A percentile compares a stretch with the other conserved stretches of the same genome.
Evolutionary conservation across 345 rosid species (phyloP).

Genomic region (Eucalyptus marginata): DNA sequence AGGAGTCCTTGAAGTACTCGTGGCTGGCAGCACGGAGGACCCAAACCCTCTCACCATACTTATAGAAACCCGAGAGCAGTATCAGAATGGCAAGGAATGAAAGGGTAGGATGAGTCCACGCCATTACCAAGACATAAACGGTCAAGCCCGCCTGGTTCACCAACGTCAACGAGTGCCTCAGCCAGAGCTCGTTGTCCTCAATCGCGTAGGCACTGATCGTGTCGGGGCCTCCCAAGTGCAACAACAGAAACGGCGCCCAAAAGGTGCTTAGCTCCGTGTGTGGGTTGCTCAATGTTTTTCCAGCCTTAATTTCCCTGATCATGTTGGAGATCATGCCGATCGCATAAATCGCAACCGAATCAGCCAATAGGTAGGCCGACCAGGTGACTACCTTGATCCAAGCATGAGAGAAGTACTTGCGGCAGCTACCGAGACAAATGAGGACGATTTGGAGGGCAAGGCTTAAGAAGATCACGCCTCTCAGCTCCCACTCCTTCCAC

Average conservation of each 20-base stretch:
- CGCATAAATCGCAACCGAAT: neutral
- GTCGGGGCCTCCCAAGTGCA: neutral
- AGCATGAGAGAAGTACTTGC: neutral
- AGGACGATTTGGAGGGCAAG: constrained; percentile 2
- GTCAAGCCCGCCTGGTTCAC: neutral
- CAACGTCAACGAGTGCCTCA: rapidly evolving
- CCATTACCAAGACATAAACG: rapidly evolving
- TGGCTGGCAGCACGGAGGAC: neutral
- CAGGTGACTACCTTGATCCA: neutral
- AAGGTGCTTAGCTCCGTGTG: neutral
- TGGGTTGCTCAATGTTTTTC: neutral
- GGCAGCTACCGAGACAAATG: neutral
- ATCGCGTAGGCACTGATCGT: neutral
- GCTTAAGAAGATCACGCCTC: neutral
- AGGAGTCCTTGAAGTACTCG: neutral
- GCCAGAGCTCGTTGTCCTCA: neutral
- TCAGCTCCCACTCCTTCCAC: constrained; percentile 10
- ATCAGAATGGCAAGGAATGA: neutral
- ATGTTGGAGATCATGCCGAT: neutral
- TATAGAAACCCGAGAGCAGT: neutral
- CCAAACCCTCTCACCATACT: constrained; percentile 5
- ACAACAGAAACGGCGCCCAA: rapidly evolving
- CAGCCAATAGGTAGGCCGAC: constrained; percentile 4
- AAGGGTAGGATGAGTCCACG: neutral
- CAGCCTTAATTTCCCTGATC: neutral